Base-by-base conservation (phyloP, 2,329 filamentous ascomycete genomes). In the Aureobasidium sp. region DNA sequence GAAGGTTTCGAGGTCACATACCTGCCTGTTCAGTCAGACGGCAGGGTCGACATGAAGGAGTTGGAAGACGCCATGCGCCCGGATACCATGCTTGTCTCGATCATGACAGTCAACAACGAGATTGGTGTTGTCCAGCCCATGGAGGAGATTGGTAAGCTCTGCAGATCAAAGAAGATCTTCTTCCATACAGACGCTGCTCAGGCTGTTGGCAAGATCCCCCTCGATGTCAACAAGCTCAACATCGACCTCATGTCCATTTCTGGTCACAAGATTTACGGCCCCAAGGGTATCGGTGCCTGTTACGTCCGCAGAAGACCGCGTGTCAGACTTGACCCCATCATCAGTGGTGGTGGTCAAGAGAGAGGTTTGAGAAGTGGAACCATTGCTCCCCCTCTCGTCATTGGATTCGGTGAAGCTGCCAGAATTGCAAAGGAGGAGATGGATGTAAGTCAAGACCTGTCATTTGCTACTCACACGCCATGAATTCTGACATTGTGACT, bases 101-200 rank as follows among this genome's bases (percentile, higher is more conserved):
- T 99, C 75, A 99, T 99, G 94, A 87, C 94, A 0, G 94, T 99
- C 70, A 99, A 99, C 81, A 99, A 99, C 75, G 94, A 99, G 77
- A 97, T 99, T 70, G 94, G 94, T 71, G 94, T 99, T n/a, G 95
- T 99, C 63, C 94, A 99, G 76, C 94, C 94, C 0, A 78, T 99
- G 63, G 89, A 91, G 69, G 86, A 96, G 77, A 99, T 99, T 72
- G 94, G 94, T 70, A 89, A 88, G 76, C 80, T 99, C 15, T 99
- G 94, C 76, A 86, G 94, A 55, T 83, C 86, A 59, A 94, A 90
- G 76, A 97, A 97, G 80, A 81, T 97, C 48, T 99, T 97, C 77
- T 99, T 99, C 84, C 94, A 99, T 78, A 96, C 91, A 27, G 94
- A 99, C 74, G 94, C 83, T 58, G 94, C 94, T 1, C 94, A 99